Evolutionary conservation across 257 asterid genomes (phyloP).

Genomic region (Echites panduratus): DNA sequence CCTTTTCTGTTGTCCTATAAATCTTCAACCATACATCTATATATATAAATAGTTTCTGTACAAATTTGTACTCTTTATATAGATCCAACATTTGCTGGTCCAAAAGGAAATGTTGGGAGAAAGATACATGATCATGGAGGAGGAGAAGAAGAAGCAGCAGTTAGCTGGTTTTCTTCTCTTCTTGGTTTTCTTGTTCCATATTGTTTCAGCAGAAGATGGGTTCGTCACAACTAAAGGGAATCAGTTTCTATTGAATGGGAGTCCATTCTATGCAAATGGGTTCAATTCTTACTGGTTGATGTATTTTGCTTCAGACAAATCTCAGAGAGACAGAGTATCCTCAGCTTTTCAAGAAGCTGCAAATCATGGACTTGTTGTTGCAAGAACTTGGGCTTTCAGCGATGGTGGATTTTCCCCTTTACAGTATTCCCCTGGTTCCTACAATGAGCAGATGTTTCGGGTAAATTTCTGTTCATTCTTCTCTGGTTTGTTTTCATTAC

Average conservation of each 20-base stretch:
- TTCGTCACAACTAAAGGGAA: constrained; percentile 33
- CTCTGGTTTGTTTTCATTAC: background rate
- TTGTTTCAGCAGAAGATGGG: constrained; percentile 29
- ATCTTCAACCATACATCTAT: background rate
- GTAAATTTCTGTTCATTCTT: constrained; percentile 12
- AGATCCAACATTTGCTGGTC: background rate
- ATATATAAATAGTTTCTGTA: background rate
- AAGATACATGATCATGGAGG: background rate
- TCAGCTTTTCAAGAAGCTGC: constrained; percentile 9
- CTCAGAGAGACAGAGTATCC: background rate
- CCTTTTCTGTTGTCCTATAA: background rate
- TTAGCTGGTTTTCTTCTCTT: constrained; percentile 1
- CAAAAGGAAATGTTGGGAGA: background rate
- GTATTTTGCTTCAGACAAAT: constrained; percentile 2
- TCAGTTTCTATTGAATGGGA: background rate
- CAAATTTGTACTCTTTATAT: background rate
- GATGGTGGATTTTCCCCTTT: constrained; percentile 53
- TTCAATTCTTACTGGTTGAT: constrained; percentile 18
- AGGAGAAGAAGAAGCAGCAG: constrained; percentile 23
- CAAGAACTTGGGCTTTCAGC: constrained; percentile 64
- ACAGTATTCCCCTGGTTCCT: constrained; percentile 56
- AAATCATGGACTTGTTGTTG: constrained; percentile 3
- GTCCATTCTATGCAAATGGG: constrained; percentile 12
- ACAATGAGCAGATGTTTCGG: constrained; percentile 54
- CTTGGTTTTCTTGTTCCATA: constrained; percentile 16